phyloP scores from a whole-genome alignment of 768 basidiomycete species.

The Naganishia vishniacii region DNA sequence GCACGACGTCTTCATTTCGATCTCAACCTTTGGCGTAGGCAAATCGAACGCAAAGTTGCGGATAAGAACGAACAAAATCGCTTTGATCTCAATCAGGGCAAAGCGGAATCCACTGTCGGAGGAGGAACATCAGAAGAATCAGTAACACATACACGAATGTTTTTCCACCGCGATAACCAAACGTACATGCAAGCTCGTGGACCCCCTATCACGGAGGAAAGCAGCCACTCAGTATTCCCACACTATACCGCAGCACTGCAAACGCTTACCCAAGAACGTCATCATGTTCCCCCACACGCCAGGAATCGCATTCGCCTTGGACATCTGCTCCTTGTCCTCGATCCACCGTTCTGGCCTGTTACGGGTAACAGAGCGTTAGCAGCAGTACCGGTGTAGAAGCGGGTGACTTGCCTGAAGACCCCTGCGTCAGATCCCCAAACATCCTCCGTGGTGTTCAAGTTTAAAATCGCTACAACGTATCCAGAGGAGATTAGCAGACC shows the following conservation, averaged over 20 bases:
- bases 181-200: conserved; percentile 38
- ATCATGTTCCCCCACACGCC: conserved; percentile 48
- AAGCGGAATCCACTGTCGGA: conserved; percentile 47
- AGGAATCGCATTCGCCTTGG: conserved; percentile 26
- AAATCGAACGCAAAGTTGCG: conserved; percentile 44
- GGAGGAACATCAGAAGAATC: too few relatives aligned
- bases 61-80: conserved; percentile 46
- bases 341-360: conserved; percentile 31
- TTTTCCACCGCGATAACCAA: too few relatives aligned
- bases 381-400: too few relatives aligned
- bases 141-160: too few relatives aligned
- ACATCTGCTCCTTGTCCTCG: conserved; percentile 21
- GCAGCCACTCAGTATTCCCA: neutral
- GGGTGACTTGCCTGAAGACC: conserved; percentile 42
- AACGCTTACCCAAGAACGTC: conserved; percentile 39
- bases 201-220: conserved; percentile 30
- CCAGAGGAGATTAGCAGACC: too few relatives aligned
- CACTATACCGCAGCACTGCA: neutral
- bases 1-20: conserved; percentile 44
- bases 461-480: conserved; percentile 39
- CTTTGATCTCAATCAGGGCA: conserved; percentile 47
- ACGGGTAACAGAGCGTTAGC: neutral
- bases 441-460: conserved; percentile 37
- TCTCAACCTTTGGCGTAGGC: conserved; percentile 36
- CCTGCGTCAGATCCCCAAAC: conserved; percentile 46